Base-by-base conservation (phyloP, 2,329 filamentous ascomycete genomes). In the Lasiodiplodia sp. region DNA sequence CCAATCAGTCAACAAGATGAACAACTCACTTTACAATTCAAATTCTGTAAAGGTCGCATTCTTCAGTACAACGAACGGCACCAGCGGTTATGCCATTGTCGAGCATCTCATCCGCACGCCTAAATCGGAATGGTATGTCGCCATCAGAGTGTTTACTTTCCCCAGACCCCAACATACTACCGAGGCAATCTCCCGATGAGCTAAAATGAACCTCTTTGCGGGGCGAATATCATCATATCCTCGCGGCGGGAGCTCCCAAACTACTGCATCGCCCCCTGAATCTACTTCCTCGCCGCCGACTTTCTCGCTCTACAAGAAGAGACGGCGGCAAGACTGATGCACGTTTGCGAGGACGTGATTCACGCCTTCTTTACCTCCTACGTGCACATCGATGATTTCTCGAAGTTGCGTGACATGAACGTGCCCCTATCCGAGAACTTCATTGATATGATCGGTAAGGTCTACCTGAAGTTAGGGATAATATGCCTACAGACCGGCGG, bases 291-390 rank as follows among this genome's bases (percentile, higher is more conserved):
- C 3, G 75, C 77, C 0, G 58, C 77, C 1, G 78, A 80, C 60
- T 79, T 78, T 68, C 71, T 79, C 5, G 67, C 70, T 3, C 37
- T 34, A 23, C 4, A 56, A 23, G 37, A 66, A 2, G 49, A 51
- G 1, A 52, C 67, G 8, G 8, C 21, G 18, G 25, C 18, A 5
- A 34, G 28, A 18, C 65, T 79, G 63, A 58, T 52, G 28, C 21
- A 66, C 0, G 44, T 70, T 37, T 79, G 77, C 52, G 64, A 58
- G 0, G 70, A 72, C 14, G 75, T 79, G 3, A 79, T 77, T 0
- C 78, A 79, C 56, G 74, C 77, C 2, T 80, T 72, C 69, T 79
- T 77, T 64, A 71, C 75, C 1, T 78, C 78, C 0, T 79, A 79
- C 56, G 73, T 78, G 1, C 77, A 79, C 56, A 69, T 62, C n/a